Evolutionary conservation across 2,329 filamentous ascomycete species (phyloP).

Genomic region (Claviceps purpurea): DNA sequence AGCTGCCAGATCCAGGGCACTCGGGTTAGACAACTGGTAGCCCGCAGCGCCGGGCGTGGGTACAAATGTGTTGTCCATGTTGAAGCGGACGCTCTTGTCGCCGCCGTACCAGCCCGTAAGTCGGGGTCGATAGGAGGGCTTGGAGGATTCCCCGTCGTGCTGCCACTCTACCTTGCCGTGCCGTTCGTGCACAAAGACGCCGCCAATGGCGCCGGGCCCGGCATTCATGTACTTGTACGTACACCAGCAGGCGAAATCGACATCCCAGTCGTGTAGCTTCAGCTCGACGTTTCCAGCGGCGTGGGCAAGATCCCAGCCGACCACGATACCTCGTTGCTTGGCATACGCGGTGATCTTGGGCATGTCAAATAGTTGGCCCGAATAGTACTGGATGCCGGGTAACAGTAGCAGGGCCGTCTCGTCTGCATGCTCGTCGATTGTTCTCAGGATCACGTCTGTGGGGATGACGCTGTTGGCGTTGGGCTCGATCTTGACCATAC

Average conservation of each 20-base stretch:
- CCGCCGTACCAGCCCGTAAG: constrained; percentile 81
- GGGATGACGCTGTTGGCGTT: constrained; percentile 46
- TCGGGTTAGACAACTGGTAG: constrained; percentile 76
- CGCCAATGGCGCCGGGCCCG: constrained; percentile 70
- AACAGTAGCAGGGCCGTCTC: constrained; percentile 65
- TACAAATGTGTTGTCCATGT: constrained; percentile 70
- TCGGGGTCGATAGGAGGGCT: constrained; percentile 43
- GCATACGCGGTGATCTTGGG: constrained; percentile 65
- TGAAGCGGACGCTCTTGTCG: constrained; percentile 62
- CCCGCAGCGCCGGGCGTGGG: constrained; percentile 68
- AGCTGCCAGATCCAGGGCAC: constrained; percentile 63
- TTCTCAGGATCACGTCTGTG: constrained; percentile 56
- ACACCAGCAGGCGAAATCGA: constrained; percentile 88
- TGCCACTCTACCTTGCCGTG: constrained; percentile 44
- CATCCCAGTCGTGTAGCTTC: constrained; percentile 72
- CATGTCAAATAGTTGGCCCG: constrained; percentile 79
- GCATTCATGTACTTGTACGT: constrained; percentile 91
- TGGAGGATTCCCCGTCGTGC: constrained; percentile 18
- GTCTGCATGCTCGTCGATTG: constrained; percentile 62
- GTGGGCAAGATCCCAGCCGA: constrained; percentile 84
- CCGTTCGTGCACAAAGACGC: constrained; percentile 64
- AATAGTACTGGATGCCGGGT: constrained; percentile 85
- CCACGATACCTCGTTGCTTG: constrained; percentile 52
- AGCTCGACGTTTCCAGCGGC: constrained; percentile 74
- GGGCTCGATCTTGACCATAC: constrained; percentile 64